Conservation (phyloP, 352 stramenopile genomes). For the Phytopythium helicoides region DNA sequence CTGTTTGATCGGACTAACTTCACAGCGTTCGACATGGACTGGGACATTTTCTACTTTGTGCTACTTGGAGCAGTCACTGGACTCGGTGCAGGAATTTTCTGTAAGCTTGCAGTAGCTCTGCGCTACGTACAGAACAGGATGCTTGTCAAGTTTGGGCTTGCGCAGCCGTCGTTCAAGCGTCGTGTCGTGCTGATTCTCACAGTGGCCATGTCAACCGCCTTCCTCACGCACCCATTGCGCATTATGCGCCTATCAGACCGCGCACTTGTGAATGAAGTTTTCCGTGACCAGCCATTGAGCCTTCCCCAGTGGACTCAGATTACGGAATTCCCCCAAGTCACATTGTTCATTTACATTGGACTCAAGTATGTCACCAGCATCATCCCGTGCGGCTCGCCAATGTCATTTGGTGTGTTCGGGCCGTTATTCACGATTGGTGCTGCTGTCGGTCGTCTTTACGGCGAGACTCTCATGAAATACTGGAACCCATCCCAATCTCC, state of each 20-base stretch:
- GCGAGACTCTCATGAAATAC: conserved; percentile 75
- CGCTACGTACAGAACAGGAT: conserved; percentile 49
- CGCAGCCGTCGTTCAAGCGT: conserved; percentile 49
- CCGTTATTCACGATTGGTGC: conserved; percentile 83
- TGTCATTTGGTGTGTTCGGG: conserved; percentile 81
- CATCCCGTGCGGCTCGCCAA: conserved; percentile 59
- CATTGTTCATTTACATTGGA: conserved; percentile 66
- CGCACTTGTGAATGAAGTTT: conserved; percentile 74
- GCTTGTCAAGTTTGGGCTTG: conserved; percentile 48
- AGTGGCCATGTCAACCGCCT: conserved; percentile 52
- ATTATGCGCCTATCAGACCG: conserved; percentile 76
- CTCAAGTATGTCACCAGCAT: conserved; percentile 75
- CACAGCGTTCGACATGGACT: conserved; percentile 74
- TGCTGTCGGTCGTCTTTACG: conserved; percentile 66
- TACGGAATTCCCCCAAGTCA: conserved; percentile 48
- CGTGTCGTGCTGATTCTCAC: conserved; percentile 55
- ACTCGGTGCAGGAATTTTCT: conserved; percentile 67
- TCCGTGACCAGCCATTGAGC: conserved; percentile 57
- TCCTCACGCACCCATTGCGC: conserved; percentile 64
- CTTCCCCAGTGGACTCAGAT: conserved; percentile 65
- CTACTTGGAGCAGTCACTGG: conserved; percentile 64
- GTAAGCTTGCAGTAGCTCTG: conserved; percentile 42
- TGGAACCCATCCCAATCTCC: conserved; percentile 76
- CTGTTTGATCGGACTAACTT: conserved; percentile 82
- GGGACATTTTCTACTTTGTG: conserved; percentile 72